These are phyloP conservation scores for Durotheca rogersii DNA, from an alignment of 495 filamentous ascomycete species.

Conservation along the genomic window DNA sequence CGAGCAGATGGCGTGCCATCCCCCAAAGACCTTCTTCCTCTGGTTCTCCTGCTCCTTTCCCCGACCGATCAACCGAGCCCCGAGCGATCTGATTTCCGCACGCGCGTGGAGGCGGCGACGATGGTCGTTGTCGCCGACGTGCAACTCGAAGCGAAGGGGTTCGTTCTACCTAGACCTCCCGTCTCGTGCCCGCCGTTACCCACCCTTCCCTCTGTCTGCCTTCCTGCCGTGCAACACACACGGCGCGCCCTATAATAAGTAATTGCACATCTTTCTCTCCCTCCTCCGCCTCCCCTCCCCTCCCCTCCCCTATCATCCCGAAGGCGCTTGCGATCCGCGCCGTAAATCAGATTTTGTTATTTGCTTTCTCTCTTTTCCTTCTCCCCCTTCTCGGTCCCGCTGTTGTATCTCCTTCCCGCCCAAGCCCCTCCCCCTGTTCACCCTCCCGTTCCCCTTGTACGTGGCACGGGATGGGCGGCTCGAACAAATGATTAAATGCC, in stretches of 20 bases:
- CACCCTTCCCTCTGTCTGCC: background rate
- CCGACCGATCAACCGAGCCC: conserved; percentile 19
- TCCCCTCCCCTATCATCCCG: conserved; percentile 20
- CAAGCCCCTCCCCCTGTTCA: too few species aligned
- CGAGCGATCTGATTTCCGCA: conserved; percentile 1
- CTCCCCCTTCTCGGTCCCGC: conserved; percentile 11
- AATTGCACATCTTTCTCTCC: too few species aligned
- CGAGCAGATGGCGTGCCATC: too few species aligned
- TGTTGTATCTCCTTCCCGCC: conserved; percentile 2
- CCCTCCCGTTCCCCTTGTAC: too few species aligned
- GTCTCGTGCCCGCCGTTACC: too few species aligned
- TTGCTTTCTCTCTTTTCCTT: conserved; percentile 8
- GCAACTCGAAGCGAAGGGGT: conserved; percentile 15
- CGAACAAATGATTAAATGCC: conserved; percentile 34
- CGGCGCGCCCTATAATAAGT: conserved; percentile 18
- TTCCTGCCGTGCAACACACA: conserved; percentile 18
- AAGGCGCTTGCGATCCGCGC: conserved; percentile 8
- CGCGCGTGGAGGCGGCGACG: background rate
- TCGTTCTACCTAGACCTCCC: conserved; percentile 3
- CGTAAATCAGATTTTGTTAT: conserved; percentile 4
- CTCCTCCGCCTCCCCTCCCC: too few species aligned
- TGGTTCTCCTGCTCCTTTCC: too few species aligned
- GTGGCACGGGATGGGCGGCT: too few species aligned
- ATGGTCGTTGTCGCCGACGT: conserved; percentile 9
- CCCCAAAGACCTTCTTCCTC: too few species aligned